Conservation (phyloP, 1,284 basidiomycete species). For the Thecaphora thlaspeos region DNA sequence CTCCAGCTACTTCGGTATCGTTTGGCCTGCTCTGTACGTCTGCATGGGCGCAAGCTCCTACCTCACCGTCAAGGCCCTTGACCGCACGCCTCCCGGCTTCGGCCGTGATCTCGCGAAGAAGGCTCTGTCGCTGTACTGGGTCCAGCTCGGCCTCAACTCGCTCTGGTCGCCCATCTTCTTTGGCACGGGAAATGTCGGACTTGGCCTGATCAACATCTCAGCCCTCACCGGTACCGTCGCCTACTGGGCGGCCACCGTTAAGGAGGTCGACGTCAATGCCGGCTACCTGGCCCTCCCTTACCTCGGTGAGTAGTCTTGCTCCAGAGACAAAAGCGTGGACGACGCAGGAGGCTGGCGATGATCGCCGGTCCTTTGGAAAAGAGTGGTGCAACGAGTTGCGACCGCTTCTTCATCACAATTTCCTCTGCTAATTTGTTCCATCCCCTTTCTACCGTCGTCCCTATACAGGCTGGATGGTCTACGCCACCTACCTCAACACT, state of each 20-base stretch:
- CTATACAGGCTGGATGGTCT: constrained; percentile 63
- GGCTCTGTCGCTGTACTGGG: constrained; percentile 70
- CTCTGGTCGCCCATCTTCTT: constrained; percentile 75
- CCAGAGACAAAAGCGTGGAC: too few species aligned
- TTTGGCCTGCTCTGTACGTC: constrained; percentile 65
- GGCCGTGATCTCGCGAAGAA: constrained; percentile 62
- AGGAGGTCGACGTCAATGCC: constrained; percentile 52
- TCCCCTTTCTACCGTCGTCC: not conserved
- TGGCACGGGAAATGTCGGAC: constrained; percentile 57
- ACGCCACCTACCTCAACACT: constrained; percentile 71
- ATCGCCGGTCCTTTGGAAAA: too few species aligned
- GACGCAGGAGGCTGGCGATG: too few species aligned
- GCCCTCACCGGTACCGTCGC: constrained; percentile 66
- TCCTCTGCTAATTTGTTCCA: not conserved
- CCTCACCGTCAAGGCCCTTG: constrained; percentile 59
- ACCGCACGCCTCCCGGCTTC: constrained; percentile 48
- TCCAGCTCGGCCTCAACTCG: constrained; percentile 68
- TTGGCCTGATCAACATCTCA: constrained; percentile 67
- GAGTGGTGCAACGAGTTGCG: too few species aligned
- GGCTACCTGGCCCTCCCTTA: constrained; percentile 37
- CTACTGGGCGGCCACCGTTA: constrained; percentile 57
- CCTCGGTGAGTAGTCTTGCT: constrained; percentile 8
- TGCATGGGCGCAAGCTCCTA: constrained; percentile 73
- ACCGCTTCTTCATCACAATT: constrained; percentile 30
- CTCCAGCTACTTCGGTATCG: constrained; percentile 22